These are phyloP conservation scores for Ceriops tagal DNA, from an alignment of 345 rosid species.

Conservation along the genomic window DNA sequence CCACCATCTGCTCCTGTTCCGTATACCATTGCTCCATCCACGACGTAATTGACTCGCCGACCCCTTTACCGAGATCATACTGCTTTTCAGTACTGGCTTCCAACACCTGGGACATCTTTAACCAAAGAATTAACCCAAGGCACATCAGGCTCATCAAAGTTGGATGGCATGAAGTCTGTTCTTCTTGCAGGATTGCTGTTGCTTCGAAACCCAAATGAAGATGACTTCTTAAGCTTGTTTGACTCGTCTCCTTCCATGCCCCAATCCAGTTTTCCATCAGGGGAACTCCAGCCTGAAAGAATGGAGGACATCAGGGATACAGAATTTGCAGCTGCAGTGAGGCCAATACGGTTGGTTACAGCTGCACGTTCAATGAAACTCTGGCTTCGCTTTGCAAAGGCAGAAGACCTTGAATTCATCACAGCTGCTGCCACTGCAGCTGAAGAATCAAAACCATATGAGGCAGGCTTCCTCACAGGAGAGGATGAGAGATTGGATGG, in stretches of 20 bases:
- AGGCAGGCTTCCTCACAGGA: slow-evolving; percentile 46
- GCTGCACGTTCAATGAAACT: slow-evolving; percentile 78
- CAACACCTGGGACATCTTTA: slow-evolving; percentile 56
- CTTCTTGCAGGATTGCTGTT: slow-evolving; percentile 33
- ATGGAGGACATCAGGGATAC: slow-evolving; percentile 47
- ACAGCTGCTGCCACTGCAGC: slow-evolving; percentile 89
- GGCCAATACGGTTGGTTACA: slow-evolving; percentile 27
- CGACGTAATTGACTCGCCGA: slow-evolving; percentile 41
- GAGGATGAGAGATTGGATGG: slow-evolving; percentile 50
- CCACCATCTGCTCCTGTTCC: slow-evolving; percentile 91
- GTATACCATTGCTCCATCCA: slow-evolving; percentile 90
- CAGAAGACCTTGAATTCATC: slow-evolving; percentile 87
- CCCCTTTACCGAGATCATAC: slow-evolving; percentile 36
- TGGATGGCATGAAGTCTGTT: slow-evolving; percentile 23
- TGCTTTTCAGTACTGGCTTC: slow-evolving; percentile 37
- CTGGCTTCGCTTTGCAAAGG: slow-evolving; percentile 80
- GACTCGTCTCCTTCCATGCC: slow-evolving; percentile 82
- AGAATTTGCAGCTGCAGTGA: slow-evolving; percentile 44
- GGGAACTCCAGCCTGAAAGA: slow-evolving; percentile 74
- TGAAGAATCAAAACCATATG: slow-evolving; percentile 71
- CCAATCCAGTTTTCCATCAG: slow-evolving; percentile 82
- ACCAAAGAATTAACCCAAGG: slow-evolving; percentile 90
- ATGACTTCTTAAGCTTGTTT: slow-evolving; percentile 74
- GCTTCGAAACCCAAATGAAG: slow-evolving; percentile 72
- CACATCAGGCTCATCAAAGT: slow-evolving; percentile 70